phyloP scores from a whole-genome alignment of 148 eudicot genomes.

The Arctostaphylos glauca region DNA sequence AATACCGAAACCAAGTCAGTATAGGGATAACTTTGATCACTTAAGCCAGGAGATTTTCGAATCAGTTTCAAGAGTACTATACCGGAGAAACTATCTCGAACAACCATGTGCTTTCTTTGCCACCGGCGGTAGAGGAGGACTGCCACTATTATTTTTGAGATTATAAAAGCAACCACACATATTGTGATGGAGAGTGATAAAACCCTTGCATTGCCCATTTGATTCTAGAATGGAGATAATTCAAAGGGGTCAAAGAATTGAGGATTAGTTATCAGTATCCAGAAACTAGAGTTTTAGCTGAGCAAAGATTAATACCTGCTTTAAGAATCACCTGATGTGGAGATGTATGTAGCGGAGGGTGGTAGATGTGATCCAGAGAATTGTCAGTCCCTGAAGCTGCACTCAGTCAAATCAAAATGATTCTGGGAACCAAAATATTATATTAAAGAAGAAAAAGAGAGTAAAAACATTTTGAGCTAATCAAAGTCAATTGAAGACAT shows the following conservation, averaged over 20 bases:
- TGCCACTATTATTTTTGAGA: conserved; percentile 61
- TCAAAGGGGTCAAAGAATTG: background rate
- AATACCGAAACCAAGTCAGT: background rate
- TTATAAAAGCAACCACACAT: conserved; percentile 56
- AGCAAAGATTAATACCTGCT: background rate
- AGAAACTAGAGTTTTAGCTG: no score
- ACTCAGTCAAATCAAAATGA: background rate
- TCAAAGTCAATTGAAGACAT: background rate
- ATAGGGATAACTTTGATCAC: background rate
- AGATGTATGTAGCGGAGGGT: background rate
- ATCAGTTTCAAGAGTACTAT: background rate
- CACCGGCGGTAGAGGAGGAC: conserved; percentile 71
- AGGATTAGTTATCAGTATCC: background rate
- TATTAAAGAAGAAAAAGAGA: background rate
- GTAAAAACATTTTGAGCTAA: background rate
- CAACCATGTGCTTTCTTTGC: conserved; percentile 55
- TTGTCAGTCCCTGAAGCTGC: background rate
- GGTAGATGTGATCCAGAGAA: background rate
- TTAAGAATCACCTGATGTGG: background rate
- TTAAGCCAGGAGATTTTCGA: background rate
- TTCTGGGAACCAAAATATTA: background rate
- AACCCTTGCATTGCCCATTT: conserved; percentile 42
- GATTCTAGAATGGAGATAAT: conserved; percentile 3
- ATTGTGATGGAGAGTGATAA: conserved; percentile 55
- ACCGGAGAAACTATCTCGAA: conserved; percentile 68